Conservation (phyloP, 345 rosid species). For the Populus deltoides region DNA sequence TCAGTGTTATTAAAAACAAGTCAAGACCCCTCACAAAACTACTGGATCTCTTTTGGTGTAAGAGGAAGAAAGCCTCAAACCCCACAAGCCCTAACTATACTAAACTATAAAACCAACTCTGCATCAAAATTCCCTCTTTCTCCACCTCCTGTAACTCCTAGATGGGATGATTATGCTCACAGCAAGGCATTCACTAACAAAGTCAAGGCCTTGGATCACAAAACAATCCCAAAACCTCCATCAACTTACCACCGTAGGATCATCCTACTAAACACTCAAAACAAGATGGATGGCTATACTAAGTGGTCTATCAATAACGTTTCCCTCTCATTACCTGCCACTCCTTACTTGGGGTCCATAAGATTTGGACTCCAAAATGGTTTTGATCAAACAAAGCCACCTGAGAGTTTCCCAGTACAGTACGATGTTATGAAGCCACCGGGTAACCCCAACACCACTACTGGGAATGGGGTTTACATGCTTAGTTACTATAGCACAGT, state of each 20-base stretch:
- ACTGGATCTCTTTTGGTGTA: conserved; percentile 59
- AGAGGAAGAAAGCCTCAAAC: conserved; percentile 59
- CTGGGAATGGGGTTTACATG: conserved; percentile 53
- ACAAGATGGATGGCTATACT: conserved; percentile 40
- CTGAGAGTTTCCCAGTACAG: conserved; percentile 30
- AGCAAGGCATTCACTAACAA: conserved; percentile 46
- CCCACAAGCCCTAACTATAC: conserved; percentile 50
- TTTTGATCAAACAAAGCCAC: conserved; percentile 45
- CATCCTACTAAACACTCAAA: conserved; percentile 73
- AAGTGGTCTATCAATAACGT: conserved; percentile 81
- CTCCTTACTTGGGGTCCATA: conserved; percentile 78
- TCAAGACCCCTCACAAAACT: conserved; percentile 47
- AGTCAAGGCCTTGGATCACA: conserved; percentile 38
- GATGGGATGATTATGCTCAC: conserved; percentile 55
- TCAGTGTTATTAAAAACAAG: conserved; percentile 61
- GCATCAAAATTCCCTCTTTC: conserved; percentile 37
- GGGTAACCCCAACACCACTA: conserved; percentile 40
- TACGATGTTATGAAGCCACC: conserved; percentile 59
- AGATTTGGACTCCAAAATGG: conserved; percentile 39
- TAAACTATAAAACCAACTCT: conserved; percentile 47
- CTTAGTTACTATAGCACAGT: conserved; percentile 43
- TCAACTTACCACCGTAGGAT: conserved; percentile 30
- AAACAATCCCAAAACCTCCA: conserved; percentile 41
- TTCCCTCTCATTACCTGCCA: conserved; percentile 51
- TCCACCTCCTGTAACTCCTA: conserved; percentile 59